Conservation (phyloP, 192 early-diverging fungal genomes). For the Tieghemiomyces parasiticus region DNA sequence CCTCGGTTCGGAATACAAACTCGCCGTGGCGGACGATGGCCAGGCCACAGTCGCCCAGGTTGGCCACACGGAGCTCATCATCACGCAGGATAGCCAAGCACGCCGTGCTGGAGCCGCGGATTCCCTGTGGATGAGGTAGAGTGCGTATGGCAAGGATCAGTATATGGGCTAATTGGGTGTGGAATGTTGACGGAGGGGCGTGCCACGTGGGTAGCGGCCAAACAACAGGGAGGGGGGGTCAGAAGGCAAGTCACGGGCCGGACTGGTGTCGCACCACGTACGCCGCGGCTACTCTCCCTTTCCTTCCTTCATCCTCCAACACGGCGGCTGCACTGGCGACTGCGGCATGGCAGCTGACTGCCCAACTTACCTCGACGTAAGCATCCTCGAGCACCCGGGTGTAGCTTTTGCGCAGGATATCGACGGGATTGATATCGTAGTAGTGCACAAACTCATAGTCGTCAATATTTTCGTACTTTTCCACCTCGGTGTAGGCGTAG, state of each 20-base stretch:
- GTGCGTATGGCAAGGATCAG: too few relatives aligned
- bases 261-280: too few relatives aligned
- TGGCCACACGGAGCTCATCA: slow-evolving; percentile 87
- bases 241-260: too few relatives aligned
- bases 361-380: slow-evolving; percentile 39
- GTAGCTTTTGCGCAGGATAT: slow-evolving; percentile 68
- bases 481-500: slow-evolving; percentile 66
- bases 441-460: slow-evolving; percentile 67
- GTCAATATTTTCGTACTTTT: slow-evolving; percentile 70
- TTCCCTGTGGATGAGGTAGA: slow-evolving; percentile 37
- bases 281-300: too few relatives aligned
- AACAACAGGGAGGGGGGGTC: too few relatives aligned
- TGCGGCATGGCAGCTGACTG: too few relatives aligned
- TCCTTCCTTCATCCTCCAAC: too few relatives aligned
- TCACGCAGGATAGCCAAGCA: slow-evolving; percentile 72
- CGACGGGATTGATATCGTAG: slow-evolving; percentile 60
- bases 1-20: slow-evolving; percentile 85
- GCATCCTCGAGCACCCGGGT: slow-evolving; percentile 59
- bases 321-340: too few relatives aligned
- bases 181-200: too few relatives aligned
- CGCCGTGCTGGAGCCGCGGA: slow-evolving; percentile 86
- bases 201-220: too few relatives aligned
- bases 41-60: slow-evolving; percentile 90
- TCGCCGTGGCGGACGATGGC: slow-evolving; percentile 74
- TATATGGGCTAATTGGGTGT: too few relatives aligned